Base-by-base conservation (phyloP, 176 grass and related monocot species). In the Hsuehochloa calcarea region DNA sequence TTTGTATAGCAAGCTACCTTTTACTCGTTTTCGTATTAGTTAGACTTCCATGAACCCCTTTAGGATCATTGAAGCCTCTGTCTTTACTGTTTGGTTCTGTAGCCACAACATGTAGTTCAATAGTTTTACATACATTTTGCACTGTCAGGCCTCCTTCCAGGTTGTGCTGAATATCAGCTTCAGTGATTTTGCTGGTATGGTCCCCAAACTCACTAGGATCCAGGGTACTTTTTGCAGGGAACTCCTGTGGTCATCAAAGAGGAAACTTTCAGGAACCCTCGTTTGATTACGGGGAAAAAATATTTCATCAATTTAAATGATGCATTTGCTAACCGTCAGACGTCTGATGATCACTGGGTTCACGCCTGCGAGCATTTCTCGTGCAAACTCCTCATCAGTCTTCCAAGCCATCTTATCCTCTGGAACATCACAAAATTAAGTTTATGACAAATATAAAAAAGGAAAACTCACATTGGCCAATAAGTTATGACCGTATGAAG, bases 351-450 rank as follows among this genome's bases (percentile, higher is more conserved):
- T 60, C 34, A 98, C 91, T 5, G 96, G 96, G 78, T 98, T 98
- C 40, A 98, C 91, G 10, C 96, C 96, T 37, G 93, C 96, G 41
- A 98, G 89, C 88, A 92, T 96, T 89, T 98, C 93, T 69, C 96
- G 74, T 1, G 87, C 88, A 78, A 98, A 98, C 82, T 98, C 93
- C 27, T 96, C 96, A 13, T 98, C 93, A 31, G 88, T 87, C 75
- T 91, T 98, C 96, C 96, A 98, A 22, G 88, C 93, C 89, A 84
- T 84, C 12, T 90, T 87, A 40, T 87, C 77, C 66, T 86, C 95
- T 90, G 81, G 68, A 44, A 40, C 65, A 65, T 50, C 26, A 58
- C 29, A 66, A 19, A 12, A 72, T 34, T 3, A 14, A 58, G 19
- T 68, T 22, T 10, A 59, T 25, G 25, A 62, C 10, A 49, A 49